These are phyloP conservation scores for Pichia sp. DNA, from an alignment of 1,139 yeast species.

Conservation along the genomic window DNA sequence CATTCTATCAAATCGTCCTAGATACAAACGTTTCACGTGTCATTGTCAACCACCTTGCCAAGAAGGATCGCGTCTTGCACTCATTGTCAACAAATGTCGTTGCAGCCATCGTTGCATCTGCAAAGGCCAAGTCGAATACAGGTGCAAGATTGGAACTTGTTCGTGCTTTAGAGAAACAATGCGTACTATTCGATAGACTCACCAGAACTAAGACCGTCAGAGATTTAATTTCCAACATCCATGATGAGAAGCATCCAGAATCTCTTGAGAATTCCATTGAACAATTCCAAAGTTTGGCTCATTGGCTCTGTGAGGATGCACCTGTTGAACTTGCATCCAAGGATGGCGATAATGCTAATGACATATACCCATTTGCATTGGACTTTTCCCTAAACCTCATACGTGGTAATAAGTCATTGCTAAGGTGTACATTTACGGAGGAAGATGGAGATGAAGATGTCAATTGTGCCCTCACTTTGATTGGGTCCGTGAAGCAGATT, in stretches of 20 bases:
- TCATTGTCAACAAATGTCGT: conserved; percentile 56
- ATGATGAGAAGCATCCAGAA: conserved; percentile 7
- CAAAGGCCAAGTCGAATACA: neutral
- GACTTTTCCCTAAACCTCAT: conserved; percentile 59
- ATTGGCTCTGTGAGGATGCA: neutral
- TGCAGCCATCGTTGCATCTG: conserved; percentile 27
- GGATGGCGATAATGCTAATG: conserved; percentile 13
- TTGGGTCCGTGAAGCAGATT: no score
- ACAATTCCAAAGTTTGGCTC: conserved; percentile 27
- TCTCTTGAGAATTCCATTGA: conserved; percentile 13
- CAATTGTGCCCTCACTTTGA: no score
- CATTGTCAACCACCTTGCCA: conserved; percentile 70
- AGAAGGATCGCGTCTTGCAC: conserved; percentile 57
- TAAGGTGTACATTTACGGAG: no score
- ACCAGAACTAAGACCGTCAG: conserved; percentile 70
- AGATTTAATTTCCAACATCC: conserved; percentile 30
- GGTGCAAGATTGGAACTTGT: conserved; percentile 37
- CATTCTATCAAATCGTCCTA: conserved; percentile 33
- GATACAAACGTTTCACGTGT: conserved; percentile 69
- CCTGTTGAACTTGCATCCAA: neutral
- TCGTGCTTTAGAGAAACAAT: conserved; percentile 45
- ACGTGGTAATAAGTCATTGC: conserved; percentile 38
- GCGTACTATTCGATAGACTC: conserved; percentile 68
- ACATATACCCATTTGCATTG: conserved; percentile 55
- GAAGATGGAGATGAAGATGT: no score